Evolutionary conservation across 257 asterid genomes (phyloP).

Genomic region (Fraxinus americana): DNA sequence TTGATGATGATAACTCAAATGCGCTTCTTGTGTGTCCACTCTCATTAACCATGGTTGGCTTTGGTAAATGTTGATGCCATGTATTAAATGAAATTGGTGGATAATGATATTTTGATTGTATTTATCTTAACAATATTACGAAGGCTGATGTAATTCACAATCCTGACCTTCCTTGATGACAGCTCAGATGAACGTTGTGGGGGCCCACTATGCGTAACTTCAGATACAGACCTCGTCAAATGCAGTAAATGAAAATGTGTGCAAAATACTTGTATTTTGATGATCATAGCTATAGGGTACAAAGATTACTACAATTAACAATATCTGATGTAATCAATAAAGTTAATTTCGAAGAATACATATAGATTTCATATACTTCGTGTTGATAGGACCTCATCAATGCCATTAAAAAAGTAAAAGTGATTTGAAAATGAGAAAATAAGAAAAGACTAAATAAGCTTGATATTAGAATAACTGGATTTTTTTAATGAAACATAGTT

Average conservation of each 20-base stretch:
- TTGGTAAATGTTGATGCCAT: neutral
- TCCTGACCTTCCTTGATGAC: neutral
- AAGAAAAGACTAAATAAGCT: neutral
- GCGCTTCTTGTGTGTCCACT: neutral
- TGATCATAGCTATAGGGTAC: neutral
- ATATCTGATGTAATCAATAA: too few species aligned
- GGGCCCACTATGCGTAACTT: neutral
- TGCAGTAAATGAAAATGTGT: neutral
- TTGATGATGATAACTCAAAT: neutral
- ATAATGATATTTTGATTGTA: neutral
- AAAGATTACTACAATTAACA: neutral
- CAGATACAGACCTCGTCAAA: neutral
- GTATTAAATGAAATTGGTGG: constrained; percentile 22
- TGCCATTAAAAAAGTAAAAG: neutral
- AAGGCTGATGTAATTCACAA: neutral
- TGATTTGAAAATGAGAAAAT: neutral
- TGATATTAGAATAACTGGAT: neutral
- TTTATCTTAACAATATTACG: neutral
- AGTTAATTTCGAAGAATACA: constrained; percentile 1
- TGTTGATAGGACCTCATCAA: constrained; percentile 17
- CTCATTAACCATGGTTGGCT: neutral
- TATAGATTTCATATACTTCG: neutral
- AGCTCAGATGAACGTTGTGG: neutral
- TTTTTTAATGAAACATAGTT: neutral
- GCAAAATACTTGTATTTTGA: neutral